phyloP scores from a whole-genome alignment of 352 stramenopile genomes.

The Phytophthora pluvialis region DNA sequence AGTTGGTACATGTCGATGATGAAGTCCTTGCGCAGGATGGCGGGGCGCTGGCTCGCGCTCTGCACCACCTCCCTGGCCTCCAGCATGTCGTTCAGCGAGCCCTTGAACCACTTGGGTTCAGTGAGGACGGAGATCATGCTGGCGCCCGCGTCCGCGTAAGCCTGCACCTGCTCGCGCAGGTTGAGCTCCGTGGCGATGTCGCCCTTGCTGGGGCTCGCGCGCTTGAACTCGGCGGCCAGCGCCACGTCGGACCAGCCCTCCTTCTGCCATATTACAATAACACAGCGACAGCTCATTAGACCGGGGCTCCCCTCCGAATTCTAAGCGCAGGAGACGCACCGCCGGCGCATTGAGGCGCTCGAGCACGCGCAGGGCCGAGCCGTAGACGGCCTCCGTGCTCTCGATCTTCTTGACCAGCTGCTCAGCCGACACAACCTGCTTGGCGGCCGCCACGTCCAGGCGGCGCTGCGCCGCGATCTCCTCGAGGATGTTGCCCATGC shows the following conservation, averaged over 20 bases:
- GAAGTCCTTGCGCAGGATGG: conserved; percentile 95
- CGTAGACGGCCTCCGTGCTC: conserved; percentile 79
- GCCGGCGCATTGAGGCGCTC: conserved; percentile 81
- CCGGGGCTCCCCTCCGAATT: background rate
- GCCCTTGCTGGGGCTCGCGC: conserved; percentile 97
- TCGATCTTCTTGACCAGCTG: conserved; percentile 78
- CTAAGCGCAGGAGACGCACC: conserved; percentile 33
- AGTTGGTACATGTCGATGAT: conserved; percentile 95
- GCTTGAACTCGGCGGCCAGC: conserved; percentile 98
- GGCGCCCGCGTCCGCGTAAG: conserved; percentile 93
- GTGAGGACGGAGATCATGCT: conserved; percentile 98
- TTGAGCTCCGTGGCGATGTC: conserved; percentile 90
- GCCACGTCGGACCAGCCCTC: conserved; percentile 81
- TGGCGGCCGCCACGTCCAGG: conserved; percentile 68
- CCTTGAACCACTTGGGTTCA: conserved; percentile 98
- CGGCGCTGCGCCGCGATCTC: conserved; percentile 81
- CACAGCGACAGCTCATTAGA: conserved; percentile 5
- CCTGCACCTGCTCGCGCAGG: conserved; percentile 87
- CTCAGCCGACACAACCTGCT: conserved; percentile 45
- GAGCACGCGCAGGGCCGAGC: conserved; percentile 89
- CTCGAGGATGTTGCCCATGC: conserved; percentile 76
- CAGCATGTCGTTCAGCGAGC: conserved; percentile 90
- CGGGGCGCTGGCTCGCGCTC: conserved; percentile 53
- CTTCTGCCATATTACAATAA: conserved; percentile 40
- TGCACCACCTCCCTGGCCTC: conserved; percentile 58